A percentile compares a stretch with the other conserved stretches of the same genome.
Conservation (phyloP, 176 grass and related monocot species). For the Elymus sibiricus region DNA sequence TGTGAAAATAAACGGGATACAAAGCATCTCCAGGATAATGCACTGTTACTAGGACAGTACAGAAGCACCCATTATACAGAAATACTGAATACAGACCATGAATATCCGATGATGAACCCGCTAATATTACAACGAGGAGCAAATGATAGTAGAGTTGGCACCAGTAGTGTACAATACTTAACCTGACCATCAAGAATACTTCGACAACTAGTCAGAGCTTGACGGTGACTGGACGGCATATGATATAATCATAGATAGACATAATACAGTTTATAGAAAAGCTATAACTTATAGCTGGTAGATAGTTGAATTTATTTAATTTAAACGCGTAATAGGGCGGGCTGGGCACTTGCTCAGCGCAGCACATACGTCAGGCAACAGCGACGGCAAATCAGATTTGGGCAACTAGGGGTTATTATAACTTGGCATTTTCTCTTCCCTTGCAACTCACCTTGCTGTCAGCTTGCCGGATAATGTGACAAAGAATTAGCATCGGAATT, state of each 20-base stretch:
- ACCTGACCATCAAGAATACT: background rate
- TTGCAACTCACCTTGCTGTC: background rate
- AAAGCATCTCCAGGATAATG: background rate
- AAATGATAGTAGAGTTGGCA: background rate
- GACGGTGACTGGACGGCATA: background rate
- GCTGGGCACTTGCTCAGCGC: background rate
- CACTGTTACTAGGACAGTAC: background rate
- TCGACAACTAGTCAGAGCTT: background rate
- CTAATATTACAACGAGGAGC: background rate
- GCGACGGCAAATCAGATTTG: background rate
- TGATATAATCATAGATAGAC: background rate
- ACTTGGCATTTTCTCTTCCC: background rate
- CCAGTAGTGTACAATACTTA: background rate
- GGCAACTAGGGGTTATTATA: conserved; percentile 7
- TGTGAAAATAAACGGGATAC: background rate
- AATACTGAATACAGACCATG: background rate
- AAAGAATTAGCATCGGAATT: background rate
- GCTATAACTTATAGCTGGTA: background rate
- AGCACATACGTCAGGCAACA: conserved; percentile 8
- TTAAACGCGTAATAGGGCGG: background rate
- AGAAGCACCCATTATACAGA: background rate
- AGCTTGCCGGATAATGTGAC: background rate
- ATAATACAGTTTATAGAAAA: background rate
- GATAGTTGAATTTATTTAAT: background rate
- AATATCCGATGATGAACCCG: background rate